Evolutionary conservation across 306 rosid species (phyloP), one percentile per base, ranked within the genome.

Genomic region (Vicia sativa): DNA sequence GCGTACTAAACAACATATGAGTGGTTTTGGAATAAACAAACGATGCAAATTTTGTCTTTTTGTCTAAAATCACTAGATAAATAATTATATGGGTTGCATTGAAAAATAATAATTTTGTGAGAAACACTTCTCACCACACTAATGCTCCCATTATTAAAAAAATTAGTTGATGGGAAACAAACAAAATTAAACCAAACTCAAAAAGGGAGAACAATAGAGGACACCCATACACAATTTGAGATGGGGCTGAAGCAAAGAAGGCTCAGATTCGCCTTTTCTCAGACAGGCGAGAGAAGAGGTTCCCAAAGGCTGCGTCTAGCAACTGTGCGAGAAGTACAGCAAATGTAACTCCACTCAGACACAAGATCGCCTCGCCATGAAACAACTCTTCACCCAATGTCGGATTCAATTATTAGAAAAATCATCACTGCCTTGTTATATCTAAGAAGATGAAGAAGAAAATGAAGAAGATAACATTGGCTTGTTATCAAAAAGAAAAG

Each of bases 221-320:
- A 59, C 29, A n/a, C 58, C 58, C 8, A 11, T 5, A 53, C 14
- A 53, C 23, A 21, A 21, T 21, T 41, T 13, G 42, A 23, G 41
- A 9, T 9, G 7, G 52, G 44, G 61, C 2, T 64, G 28, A 35
- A 58, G 7, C 34, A 23, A 11, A 38, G 56, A 52, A 75, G 70
- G 79, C 79, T 75, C 79, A 59, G 64, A 75, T 75, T 75, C 56
- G 64, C 74, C 79, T 75, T 75, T 67, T 67, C 13, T 59, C 79
- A 60, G 74, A 59, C 65, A 60, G 0, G 31, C 50, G 14, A 23
- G 55, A 6, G 9, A 52, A 59, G 18, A 11, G 11, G 11, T 43
- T 23, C 3, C 5, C 44, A 12, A 19, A 7, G 57, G 79, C 70
- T 75, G 79, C 65, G 34, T 28, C 57, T 2, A 5, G 54, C 57